A percentile compares a stretch with the other conserved stretches of the same genome.
phyloP scores from a whole-genome alignment of 2,329 filamentous ascomycete species.

The Nannizzia gypsea region DNA sequence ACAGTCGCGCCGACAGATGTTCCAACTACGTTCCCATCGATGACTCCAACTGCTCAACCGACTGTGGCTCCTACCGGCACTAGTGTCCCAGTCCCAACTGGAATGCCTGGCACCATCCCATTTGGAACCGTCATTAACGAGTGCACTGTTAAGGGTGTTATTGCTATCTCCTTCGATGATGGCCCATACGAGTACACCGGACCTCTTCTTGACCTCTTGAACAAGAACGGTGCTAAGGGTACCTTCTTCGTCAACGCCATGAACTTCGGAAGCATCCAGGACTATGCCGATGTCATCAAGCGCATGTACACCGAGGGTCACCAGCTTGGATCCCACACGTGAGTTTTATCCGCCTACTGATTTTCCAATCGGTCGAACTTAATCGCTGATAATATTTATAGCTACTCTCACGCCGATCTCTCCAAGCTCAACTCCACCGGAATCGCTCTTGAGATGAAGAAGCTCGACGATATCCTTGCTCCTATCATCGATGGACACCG shows the following conservation, averaged over 20 bases:
- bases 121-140: conserved; percentile 12
- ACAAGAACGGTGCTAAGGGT: conserved; percentile 53
- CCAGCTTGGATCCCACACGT: conserved; percentile 39
- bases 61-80: neutral
- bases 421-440: conserved; percentile 22
- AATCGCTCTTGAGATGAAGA: conserved; percentile 31
- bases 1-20: neutral
- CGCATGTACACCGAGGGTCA: conserved; percentile 31
- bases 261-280: conserved; percentile 8
- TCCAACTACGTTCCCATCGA: neutral
- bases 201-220: conserved; percentile 57
- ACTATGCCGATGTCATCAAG: conserved; percentile 20
- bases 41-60: neutral
- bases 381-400: conserved; percentile 13
- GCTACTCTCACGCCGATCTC: conserved; percentile 32
- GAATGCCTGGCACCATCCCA: neutral
- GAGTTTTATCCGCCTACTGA: conserved; percentile 7
- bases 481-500: conserved; percentile 31
- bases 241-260: conserved; percentile 79
- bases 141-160: conserved; percentile 39
- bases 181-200: conserved; percentile 61
- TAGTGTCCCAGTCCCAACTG: neutral
- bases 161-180: conserved; percentile 84
- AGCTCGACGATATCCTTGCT: conserved; percentile 30
- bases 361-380: neutral